Conservation (phyloP, 176 grass and related monocot species). For the Elaeis guineensis region DNA sequence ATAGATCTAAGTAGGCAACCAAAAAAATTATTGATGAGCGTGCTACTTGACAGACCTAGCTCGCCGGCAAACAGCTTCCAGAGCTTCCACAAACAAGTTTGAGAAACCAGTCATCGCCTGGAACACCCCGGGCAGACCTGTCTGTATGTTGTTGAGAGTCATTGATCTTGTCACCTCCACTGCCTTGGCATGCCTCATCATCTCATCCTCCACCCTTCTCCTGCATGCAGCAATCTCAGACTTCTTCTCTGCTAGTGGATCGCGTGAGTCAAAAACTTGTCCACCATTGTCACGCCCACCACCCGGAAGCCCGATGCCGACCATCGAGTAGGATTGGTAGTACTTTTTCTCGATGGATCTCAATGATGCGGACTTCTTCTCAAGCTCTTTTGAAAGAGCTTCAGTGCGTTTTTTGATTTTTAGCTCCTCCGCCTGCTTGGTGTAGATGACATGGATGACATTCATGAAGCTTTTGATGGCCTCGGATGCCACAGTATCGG, state of each 20-base stretch:
- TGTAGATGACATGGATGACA: slow-evolving; percentile 86
- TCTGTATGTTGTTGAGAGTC: slow-evolving; percentile 98
- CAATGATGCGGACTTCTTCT: slow-evolving; percentile 74
- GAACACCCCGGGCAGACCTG: slow-evolving; percentile 91
- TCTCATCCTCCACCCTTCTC: slow-evolving; percentile 92
- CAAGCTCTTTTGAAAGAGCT: slow-evolving; percentile 70
- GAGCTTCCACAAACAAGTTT: slow-evolving; percentile 54
- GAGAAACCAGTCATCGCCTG: slow-evolving; percentile 89
- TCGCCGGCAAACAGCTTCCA: slow-evolving; percentile 64
- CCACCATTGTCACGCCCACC: slow-evolving; percentile 45
- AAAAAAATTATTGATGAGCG: slow-evolving; percentile 9
- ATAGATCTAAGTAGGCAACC: slow-evolving; percentile 26
- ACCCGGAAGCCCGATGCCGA: slow-evolving; percentile 67
- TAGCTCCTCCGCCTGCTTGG: slow-evolving; percentile 85
- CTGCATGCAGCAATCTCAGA: slow-evolving; percentile 55
- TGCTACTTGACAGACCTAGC: slow-evolving; percentile 58
- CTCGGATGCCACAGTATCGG: slow-evolving; percentile 84
- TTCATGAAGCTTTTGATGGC: slow-evolving; percentile 93
- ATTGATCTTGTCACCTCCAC: slow-evolving; percentile 80
- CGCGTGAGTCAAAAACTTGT: slow-evolving; percentile 65
- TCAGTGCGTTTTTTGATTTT: slow-evolving; percentile 83
- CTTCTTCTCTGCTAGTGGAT: slow-evolving; percentile 91
- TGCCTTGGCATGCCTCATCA: slow-evolving; percentile 63
- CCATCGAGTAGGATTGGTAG: slow-evolving; percentile 91
- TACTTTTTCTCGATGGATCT: slow-evolving; percentile 92